Conservation (phyloP, 108 stramenopile genomes). For the Phaeodactylum tricornutum region DNA sequence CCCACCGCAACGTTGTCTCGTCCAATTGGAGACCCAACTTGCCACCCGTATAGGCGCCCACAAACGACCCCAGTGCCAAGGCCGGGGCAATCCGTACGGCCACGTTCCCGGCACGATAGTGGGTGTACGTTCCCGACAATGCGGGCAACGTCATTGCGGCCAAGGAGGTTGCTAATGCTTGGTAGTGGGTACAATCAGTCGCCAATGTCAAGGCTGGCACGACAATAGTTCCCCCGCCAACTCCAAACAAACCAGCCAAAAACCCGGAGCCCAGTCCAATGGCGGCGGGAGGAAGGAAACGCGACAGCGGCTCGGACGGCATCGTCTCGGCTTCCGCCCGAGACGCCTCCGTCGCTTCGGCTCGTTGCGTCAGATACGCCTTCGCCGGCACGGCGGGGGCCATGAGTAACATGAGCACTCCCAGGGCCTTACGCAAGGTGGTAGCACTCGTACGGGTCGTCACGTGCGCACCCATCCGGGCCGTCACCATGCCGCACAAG, state of each 20-base stretch:
- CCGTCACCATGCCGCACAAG: conserved; percentile 64
- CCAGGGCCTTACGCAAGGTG: conserved; percentile 48
- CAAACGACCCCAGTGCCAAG: conserved; percentile 64
- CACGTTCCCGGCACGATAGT: conserved; percentile 64
- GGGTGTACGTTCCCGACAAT: conserved; percentile 60
- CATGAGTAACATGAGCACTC: conserved; percentile 78
- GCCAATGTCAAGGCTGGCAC: conserved; percentile 70
- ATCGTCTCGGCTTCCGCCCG: conserved; percentile 2
- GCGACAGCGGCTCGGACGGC: too few species aligned
- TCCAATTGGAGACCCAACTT: conserved; percentile 43
- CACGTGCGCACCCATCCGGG: conserved; percentile 53
- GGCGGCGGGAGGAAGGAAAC: conserved; percentile 27
- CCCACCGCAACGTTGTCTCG: conserved; percentile 53
- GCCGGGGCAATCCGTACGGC: conserved; percentile 60
- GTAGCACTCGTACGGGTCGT: conserved; percentile 35
- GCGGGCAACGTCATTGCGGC: conserved; percentile 81
- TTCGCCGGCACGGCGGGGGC: conserved; percentile 77
- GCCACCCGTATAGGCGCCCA: conserved; percentile 77
- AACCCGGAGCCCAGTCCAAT: conserved; percentile 53
- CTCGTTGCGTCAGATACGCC: conserved; percentile 27
- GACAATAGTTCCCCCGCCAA: conserved; percentile 86
- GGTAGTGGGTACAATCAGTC: conserved; percentile 76
- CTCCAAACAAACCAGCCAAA: conserved; percentile 85
- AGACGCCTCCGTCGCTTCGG: background rate
- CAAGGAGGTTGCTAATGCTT: conserved; percentile 80